Evolutionary conservation across 1,139 yeast species (phyloP), one percentile per base, ranked within the genome.

Genomic region (Martiniozyma asiatica): DNA sequence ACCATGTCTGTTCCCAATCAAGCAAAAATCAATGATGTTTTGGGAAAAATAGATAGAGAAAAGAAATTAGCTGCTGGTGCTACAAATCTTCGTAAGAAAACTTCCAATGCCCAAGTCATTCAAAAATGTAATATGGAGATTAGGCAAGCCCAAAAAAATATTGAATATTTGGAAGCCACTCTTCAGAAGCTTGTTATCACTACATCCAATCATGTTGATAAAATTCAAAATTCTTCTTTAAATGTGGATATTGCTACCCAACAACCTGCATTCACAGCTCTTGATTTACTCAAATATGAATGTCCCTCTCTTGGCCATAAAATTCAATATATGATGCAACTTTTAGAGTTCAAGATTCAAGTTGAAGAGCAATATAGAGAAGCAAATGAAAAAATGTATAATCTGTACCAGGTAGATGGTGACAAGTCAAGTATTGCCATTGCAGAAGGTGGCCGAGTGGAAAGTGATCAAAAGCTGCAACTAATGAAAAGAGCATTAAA

Each of bases 221-320:
- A 14, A 12, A 22, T n/a, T 8, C 22, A 20, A 12, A 12, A n/a
- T 9, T 12, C 17, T 12, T 8, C 17, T 20, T n/a, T 25, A 3
- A 5, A 16, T 2, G 21, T 9, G n/a, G 11, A 10, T 4, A n/a
- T 11, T 8, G 17, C 26, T 14, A 10, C 9, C 10, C 24, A 18
- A 11, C 10, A 14, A 13, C 74, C 75, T 1, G 46, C 61, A 10
- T 72, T 68, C 47, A 70, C 87, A 0, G 63, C 82, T 22, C 59
- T 87, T 44, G 98, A 89, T 52, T 61, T 89, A 37, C 68, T 84
- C 51, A 85, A 85, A 46, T 85, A 84, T 50, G 96, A 89, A 46
- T 82, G 95, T 44, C 95, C 96, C 1, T 81, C 94, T 1, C 61
- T 89, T 44, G 95, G 96, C n/a, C 95, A 89, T 47, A 72, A 92